Evolutionary conservation across 208 protist species (phyloP), one percentile per base, ranked within the genome.

Genomic region (Leishmania turanica): DNA sequence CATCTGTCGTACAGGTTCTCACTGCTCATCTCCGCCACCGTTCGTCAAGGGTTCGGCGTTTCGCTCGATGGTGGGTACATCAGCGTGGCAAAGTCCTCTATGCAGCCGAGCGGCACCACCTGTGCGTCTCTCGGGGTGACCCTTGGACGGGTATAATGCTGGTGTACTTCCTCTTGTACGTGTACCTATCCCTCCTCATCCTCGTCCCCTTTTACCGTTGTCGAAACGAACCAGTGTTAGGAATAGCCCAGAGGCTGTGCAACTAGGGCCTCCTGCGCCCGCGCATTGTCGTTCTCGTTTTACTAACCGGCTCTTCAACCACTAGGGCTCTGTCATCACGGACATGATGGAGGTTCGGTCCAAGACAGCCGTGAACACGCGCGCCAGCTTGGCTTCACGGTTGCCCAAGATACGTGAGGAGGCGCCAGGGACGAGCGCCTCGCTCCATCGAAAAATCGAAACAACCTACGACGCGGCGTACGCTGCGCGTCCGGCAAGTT

Each of bases 341-440:
- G 31, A 4, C 7, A 87, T 87, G 80, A 75, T 71, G 1, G 88
- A 92, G 21, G 75, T 95, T 4, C 86, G 86, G 42, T 79, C 90
- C 15, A 97, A 96, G 78, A 93, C 92, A n/a, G 87, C 82, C 3
- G 91, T 97, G 17, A 97, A 95, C 81, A 96, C 88, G 15, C 91
- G 94, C 21, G 80, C 85, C 2, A 87, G 88, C 31, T 78, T 97
- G 34, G 78, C 83, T 45, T 87, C 85, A 6, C 91, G 94, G 3
- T 66, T 95, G 3, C 81, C 87, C n/a, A 90, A 88, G 71, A 87
- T 80, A 2, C 79, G 73, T 47, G 68, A 73, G 9, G 68, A 68
- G 3, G 34, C 51, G 47, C n/a, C 87, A 11, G 82, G 84, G 4
- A 54, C 77, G 1, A 84, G 40, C 34, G 72, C 75, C 24, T 78